phyloP scores from a whole-genome alignment of 371 early-diverging fungal species.

The Polyrhizophydium stewartii region DNA sequence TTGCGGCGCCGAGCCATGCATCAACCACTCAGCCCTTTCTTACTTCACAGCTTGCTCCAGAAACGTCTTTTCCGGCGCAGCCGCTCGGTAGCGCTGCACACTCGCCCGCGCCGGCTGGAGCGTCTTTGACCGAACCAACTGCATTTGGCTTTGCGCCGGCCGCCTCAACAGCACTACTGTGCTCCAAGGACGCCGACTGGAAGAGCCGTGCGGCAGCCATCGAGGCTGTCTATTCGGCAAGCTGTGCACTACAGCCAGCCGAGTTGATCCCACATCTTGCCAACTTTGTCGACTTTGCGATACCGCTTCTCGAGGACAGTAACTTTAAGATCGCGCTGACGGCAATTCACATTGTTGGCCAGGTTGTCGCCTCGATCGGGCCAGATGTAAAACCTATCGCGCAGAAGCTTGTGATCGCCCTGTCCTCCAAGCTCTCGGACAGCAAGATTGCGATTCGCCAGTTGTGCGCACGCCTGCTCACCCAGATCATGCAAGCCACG shows the following conservation, averaged over 20 bases:
- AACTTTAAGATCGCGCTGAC: slow-evolving; percentile 26
- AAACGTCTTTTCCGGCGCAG: too few species aligned
- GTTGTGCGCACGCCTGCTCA: slow-evolving; percentile 5
- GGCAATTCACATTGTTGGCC: slow-evolving; percentile 9
- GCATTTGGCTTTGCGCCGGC: background rate
- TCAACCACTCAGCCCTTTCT: too few species aligned
- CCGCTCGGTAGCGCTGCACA: too few species aligned
- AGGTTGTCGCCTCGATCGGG: slow-evolving; percentile 9
- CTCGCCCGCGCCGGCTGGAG: too few species aligned
- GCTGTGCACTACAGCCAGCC: background rate
- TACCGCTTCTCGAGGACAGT: slow-evolving; percentile 10
- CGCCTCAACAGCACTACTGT: background rate
- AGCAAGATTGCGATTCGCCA: slow-evolving; percentile 16
- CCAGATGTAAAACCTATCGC: slow-evolving; percentile 5
- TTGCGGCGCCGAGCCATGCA: too few species aligned
- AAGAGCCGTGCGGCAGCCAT: slow-evolving; percentile 12
- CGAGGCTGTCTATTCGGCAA: slow-evolving; percentile 9
- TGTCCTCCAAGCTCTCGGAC: slow-evolving; percentile 10
- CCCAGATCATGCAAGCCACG: slow-evolving; percentile 14
- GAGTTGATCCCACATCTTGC: slow-evolving; percentile 11
- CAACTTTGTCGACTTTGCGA: slow-evolving; percentile 10
- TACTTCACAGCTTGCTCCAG: too few species aligned
- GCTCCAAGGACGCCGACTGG: slow-evolving; percentile 6
- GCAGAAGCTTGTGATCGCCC: background rate
- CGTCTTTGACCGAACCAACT: too few species aligned